A percentile compares a stretch with the other conserved stretches of the same genome.
phyloP scores from a whole-genome alignment of 2,329 filamentous ascomycete species.

The Coniella vitis region DNA sequence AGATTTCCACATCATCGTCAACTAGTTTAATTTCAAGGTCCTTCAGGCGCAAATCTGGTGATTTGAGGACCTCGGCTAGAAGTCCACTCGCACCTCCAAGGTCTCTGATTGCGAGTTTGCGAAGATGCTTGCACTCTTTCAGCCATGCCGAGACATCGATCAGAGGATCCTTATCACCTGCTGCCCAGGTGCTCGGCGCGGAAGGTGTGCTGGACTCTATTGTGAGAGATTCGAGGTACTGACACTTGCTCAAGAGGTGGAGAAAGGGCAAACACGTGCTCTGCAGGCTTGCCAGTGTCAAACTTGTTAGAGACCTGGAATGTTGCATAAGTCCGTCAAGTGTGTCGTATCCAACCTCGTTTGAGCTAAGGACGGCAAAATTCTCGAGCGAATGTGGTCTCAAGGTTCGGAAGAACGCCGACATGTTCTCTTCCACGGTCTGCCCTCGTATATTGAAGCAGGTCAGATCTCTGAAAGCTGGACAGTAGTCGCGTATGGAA shows the following conservation, averaged over 20 bases:
- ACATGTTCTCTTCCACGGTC: constrained; percentile 50
- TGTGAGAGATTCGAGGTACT: constrained; percentile 26
- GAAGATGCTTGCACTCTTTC: constrained; percentile 36
- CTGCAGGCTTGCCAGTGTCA: constrained; percentile 27
- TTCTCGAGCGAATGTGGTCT: constrained; percentile 48
- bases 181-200: constrained; percentile 18
- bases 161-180: constrained; percentile 20
- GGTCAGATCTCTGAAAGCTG: constrained; percentile 52
- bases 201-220: constrained; percentile 24
- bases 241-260: constrained; percentile 26
- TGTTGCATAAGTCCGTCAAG: constrained; percentile 46
- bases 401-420: constrained; percentile 51
- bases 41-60: constrained; percentile 36
- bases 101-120: constrained; percentile 41
- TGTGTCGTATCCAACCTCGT: constrained; percentile 46
- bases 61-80: constrained; percentile 37
- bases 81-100: constrained; percentile 47
- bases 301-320: constrained; percentile 26
- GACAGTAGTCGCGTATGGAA: constrained; percentile 51
- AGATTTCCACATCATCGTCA: constrained; percentile 44
- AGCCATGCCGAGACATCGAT: constrained; percentile 27
- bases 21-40: constrained; percentile 41
- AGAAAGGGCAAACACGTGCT: constrained; percentile 24
- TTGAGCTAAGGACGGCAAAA: constrained; percentile 52
- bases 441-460: constrained; percentile 41